Conservation (phyloP, 2,329 filamentous ascomycete genomes). For the Emmonsia crescens region DNA sequence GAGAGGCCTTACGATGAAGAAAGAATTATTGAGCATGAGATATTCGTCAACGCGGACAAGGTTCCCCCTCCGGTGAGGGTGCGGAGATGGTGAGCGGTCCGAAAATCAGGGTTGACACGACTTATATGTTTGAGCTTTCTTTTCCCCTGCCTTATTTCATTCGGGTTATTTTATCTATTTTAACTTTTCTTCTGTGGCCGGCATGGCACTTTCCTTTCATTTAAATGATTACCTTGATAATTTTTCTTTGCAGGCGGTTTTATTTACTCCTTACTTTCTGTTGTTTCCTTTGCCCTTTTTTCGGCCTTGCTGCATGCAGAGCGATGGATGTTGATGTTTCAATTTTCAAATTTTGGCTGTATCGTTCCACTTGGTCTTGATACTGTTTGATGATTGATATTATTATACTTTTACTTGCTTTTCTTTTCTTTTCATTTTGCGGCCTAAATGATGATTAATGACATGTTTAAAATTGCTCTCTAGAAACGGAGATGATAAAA, state of each 20-base stretch:
- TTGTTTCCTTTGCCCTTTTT: too few species aligned
- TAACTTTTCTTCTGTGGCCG: background rate
- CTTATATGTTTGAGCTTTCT: background rate
- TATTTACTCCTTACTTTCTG: background rate
- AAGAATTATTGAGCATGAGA: constrained; percentile 2
- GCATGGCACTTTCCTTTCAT: background rate
- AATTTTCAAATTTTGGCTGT: too few species aligned
- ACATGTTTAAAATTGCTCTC: too few species aligned
- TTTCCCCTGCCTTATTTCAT: background rate
- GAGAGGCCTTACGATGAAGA: background rate
- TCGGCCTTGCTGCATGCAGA: too few species aligned
- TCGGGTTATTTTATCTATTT: background rate
- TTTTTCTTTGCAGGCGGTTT: background rate
- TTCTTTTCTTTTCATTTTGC: background rate
- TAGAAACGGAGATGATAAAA: too few species aligned
- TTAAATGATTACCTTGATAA: background rate
- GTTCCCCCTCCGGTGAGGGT: background rate
- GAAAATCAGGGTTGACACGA: background rate
- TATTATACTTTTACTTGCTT: background rate
- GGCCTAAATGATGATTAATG: too few species aligned
- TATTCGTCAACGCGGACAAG: background rate
- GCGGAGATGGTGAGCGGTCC: background rate
- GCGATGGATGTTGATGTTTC: too few species aligned
- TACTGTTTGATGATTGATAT: background rate
- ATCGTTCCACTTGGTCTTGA: too few species aligned